Evolutionary conservation across 2,329 filamentous ascomycete genomes (phyloP), one percentile per base, ranked within the genome.

Genomic region (Aspergillus niger): DNA sequence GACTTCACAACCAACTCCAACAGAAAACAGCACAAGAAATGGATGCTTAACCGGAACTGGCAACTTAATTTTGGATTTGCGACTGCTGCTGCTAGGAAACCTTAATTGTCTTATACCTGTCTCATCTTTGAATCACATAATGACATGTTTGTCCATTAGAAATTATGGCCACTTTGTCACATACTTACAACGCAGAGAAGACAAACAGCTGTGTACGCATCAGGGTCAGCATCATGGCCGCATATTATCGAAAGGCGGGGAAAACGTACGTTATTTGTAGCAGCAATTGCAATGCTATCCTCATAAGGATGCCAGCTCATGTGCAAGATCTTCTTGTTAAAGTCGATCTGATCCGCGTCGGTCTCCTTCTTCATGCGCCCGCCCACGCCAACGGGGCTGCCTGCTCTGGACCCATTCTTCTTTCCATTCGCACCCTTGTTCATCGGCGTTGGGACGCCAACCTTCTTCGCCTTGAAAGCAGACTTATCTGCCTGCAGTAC

Each of bases 241-340:
- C 7, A 17, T 22, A 32, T 51, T 41, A 20, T 13, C 48, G 5
- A 13, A 15, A 10, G 32, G 24, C 17, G 26, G 59, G 15, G 62
- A 24, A 55, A 47, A 83, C 94, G 90, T 81, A 98, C 95, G 80
- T 99, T 99, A 84, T 99, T 99, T 66, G 95, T 99, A 63, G 95
- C 95, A 69, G 95, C 95, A 82, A 99, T 99, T 60, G 95, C 95
- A 80, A 99, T 99, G 81, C 94, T 98, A 81, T 99, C 94, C 80
- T 99, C 95, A 72, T 96, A 97, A 52, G 95, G 95, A 87, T 99
- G 95, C 95, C 95, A 99, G 81, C 94, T 98, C 95, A 99, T 99
- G 78, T 99, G 95, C 75, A 99, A 78, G 72, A 99, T 99, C 86
- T 99, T 99, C 86, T 98, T 99, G 85, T 98, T 98, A 80, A 98